Evolutionary conservation across 805 yeast species (phyloP), one percentile per base, ranked within the genome.

Genomic region (Saccharomycopsis fibuligera): DNA sequence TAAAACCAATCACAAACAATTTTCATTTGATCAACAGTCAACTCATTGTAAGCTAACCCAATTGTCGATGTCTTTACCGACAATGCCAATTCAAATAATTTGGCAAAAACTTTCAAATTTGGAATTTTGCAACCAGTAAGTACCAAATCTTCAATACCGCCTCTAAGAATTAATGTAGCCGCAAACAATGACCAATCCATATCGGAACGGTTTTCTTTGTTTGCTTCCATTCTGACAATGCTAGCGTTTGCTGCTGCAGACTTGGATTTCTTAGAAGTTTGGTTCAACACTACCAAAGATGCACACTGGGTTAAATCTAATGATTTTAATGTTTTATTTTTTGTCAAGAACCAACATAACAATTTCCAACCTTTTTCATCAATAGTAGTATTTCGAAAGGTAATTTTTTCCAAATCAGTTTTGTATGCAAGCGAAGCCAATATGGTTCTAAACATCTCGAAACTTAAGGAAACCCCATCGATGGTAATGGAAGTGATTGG

Each of bases 181-280:
- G 82, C 81, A 50, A 91, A 69, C 39, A 86, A 65, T 12, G 79
- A 69, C 97, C 97, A 90, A 62, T 89, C 90, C 79, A 81, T 77
- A 48, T 81, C 87, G 5, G 83, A 70, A 56, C 96, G 72, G 57
- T 67, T 59, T 3, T 60, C 59, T 55, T 57, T 48, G 41, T 62
- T 62, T 50, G 67, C 61, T 42, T 59, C 62, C 75, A 70, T 72
- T 52, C 74, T 61, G 3, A 46, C 47, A 9, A 67, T 53, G 3
- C 27, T 31, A 12, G 41, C 27, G 9, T 16, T 37, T 2, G 49
- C 38, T n/a, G 21, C 17, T 16, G 14, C 16, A 12, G 43, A 14
- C 12, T 43, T 46, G 10, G 40, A 14, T 14, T 41, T 41, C 21
- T 44, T 17, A 4, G 29, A 21, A 3, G 24, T 40, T 9, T 41